Base-by-base conservation (phyloP, 345 rosid genomes). In the Eutrema yunnanense region DNA sequence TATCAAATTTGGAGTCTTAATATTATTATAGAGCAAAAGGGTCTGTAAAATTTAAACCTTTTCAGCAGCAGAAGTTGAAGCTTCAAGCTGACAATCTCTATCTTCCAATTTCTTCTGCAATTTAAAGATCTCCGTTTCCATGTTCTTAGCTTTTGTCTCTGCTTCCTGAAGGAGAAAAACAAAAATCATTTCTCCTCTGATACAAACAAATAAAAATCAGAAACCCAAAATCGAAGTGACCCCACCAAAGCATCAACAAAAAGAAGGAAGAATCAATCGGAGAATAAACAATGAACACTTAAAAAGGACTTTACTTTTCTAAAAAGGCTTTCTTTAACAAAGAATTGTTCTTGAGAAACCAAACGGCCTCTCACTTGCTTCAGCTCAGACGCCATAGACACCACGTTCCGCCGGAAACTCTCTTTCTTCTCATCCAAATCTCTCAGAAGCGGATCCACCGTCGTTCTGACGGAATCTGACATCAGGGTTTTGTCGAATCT, bases 391-490 rank as follows among this genome's bases (percentile, higher is more conserved):
- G 97, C 99, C 34, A 95, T 66, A 11, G 92, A 95, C 38, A 86
- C 96, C 9, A 95, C 96, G 83, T 91, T 91, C 16, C 84, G 72
- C 77, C 89, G 64, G 73, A 95, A 95, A 76, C 81, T 87, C 72
- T 84, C 97, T 80, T 95, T 95, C 82, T 85, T 95, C 85, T 82
- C 99, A 71, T 92, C 80, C 44, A 95, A 88, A 82, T 88, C 97
- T 79, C 80, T 89, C 84, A 95, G 42, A 67, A 89, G 70, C 0
- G 96, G 99, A 81, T 95, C 99, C 54, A 78, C 74, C 61, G 53
- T 54, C 49, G 74, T 43, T 67, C 60, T 67, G 34, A 69, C 54
- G 2, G 66, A 40, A 64, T 66, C 61, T 8, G 91, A 80, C 86
- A 88, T 85, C 82, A 33, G 68, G 42, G 36, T 64, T n/a, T 12